Base-by-base conservation (phyloP, 179 eudicot genomes). In the Silene vulgaris region DNA sequence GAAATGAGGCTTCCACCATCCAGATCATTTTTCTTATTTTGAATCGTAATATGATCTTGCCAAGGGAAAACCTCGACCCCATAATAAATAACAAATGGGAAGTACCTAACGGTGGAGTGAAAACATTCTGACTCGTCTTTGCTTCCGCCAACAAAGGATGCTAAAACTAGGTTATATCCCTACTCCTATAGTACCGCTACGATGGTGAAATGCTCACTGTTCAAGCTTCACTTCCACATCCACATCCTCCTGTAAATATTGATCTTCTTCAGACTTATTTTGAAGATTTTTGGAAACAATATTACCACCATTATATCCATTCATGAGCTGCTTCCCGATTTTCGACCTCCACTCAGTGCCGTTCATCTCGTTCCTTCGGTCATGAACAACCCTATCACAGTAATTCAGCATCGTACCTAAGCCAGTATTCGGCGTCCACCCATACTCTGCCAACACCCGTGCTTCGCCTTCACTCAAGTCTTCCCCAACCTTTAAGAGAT, bases 401-500 rank as follows among this genome's bases (percentile, higher is more conserved):
- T 89, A 96, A 77, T 91, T 89, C 69, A 96, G 86, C 98, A 96
- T 91, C 35, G 98, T 89, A 71, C 92, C 99, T 69, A 96, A 80
- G 30, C 99, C 99, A 48, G 84, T 91, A 78, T 91, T 85, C 30
- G 93, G 98, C 9, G 78, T 74, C 99, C 99, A 96, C 29, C 99
- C 99, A 66, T 87, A 96, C 75, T 84, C 90, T 73, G 82, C 81
- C 80, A 96, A 79, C 50, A 96, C 96, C 28, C 80, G 84, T 14
- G 99, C 99, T 87, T 96, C 99, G 16, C 92, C 97, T 78, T 96
- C 93, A 20, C 78, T 88, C 66, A 96, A 76, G 79, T 93, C 97
- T 52, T 89, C 89, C 56, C 99, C 99, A 72, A 93, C 91, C 99
- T 96, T 71, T 20, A 69, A 28, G 13, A 28, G 35, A 45, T 8